Evolutionary conservation across 345 rosid species (phyloP).

Genomic region (Acer yangbiense): DNA sequence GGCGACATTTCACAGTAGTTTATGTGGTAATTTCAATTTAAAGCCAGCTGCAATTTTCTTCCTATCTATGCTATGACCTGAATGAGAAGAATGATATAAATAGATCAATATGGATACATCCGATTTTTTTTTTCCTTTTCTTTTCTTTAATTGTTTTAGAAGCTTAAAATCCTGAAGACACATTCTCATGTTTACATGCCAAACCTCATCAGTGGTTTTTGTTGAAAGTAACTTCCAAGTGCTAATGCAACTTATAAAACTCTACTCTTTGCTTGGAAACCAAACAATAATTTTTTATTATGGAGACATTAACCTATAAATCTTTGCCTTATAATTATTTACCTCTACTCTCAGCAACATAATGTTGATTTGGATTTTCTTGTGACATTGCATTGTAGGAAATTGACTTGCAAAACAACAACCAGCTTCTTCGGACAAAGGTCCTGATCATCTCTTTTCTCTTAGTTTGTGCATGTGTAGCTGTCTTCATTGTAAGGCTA

Average conservation of each 20-base stretch:
- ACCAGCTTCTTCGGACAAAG: slow-evolving; percentile 95
- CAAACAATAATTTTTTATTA: neutral
- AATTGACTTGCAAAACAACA: slow-evolving; percentile 88
- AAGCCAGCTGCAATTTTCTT: neutral
- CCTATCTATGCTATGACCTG: neutral
- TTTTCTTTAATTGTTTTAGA: neutral
- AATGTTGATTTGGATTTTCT: neutral
- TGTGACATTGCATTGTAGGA: slow-evolving; percentile 47
- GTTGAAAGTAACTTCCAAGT: neutral
- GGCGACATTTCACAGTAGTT: neutral
- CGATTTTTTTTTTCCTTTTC: neutral
- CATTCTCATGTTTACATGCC: neutral
- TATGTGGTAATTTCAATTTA: neutral
- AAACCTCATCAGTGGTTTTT: neutral
- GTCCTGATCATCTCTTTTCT: slow-evolving; percentile 31
- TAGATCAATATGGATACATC: neutral
- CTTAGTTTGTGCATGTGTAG: neutral
- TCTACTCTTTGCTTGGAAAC: neutral
- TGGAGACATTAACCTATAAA: neutral
- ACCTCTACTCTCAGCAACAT: no score
- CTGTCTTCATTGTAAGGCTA: neutral
- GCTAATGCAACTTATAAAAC: neutral
- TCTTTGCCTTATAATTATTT: neutral
- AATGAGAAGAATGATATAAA: neutral
- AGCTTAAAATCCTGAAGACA: neutral